These are phyloP conservation scores for Naematelia encephala DNA, from an alignment of 768 basidiomycete species.

Conservation along the genomic window DNA sequence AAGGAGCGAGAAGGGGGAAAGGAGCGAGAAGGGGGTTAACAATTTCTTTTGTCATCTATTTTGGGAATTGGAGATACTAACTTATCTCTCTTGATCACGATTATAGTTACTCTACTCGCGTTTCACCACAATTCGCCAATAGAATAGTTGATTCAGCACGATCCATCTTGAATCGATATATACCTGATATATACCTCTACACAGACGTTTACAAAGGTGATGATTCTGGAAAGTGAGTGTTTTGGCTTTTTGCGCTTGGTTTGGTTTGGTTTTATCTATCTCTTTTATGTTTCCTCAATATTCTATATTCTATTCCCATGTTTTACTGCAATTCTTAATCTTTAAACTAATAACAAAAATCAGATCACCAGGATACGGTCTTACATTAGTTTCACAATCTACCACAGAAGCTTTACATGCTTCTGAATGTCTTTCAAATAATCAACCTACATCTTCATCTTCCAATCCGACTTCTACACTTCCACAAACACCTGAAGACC, in stretches of 20 bases:
- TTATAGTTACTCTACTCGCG: conserved; percentile 87
- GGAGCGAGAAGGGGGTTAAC: too few species aligned
- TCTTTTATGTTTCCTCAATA: too few species aligned
- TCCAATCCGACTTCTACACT: not conserved
- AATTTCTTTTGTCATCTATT: too few species aligned
- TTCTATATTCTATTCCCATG: too few species aligned
- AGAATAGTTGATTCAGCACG: conserved; percentile 94
- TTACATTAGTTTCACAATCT: conserved; percentile 84
- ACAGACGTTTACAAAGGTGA: conserved; percentile 98
- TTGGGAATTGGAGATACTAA: too few species aligned
- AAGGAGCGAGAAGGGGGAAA: too few species aligned
- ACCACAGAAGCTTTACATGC: conserved; percentile 86
- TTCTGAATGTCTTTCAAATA: conserved; percentile 76
- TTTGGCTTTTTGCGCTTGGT: not conserved
- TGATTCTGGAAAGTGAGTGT: conserved; percentile 86
- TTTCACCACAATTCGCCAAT: conserved; percentile 95
- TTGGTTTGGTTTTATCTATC: too few species aligned
- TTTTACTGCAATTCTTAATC: not conserved
- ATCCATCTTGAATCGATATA: conserved; percentile 88
- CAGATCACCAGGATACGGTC: conserved; percentile 93
- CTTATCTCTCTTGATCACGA: too few species aligned
- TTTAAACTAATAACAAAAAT: not conserved
- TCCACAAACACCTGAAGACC: conserved; percentile 78
- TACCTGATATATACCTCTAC: conserved; percentile 96
- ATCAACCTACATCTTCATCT: conserved; percentile 50